Conservation (phyloP, 148 eudicot genomes). For the Vaccinium vitisidaea region DNA sequence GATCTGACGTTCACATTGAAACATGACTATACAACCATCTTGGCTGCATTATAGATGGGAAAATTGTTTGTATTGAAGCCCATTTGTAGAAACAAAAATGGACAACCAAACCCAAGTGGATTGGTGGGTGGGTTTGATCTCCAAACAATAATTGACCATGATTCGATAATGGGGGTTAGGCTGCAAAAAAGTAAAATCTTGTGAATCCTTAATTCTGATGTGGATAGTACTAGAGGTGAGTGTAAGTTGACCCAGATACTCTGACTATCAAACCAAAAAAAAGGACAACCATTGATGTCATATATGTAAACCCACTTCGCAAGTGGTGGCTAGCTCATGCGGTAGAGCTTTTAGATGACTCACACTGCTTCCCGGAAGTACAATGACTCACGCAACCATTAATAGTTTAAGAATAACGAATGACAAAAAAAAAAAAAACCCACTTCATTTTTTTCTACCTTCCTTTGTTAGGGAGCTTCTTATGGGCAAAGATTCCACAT, state of each 20-base stretch:
- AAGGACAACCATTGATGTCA: too few relatives aligned
- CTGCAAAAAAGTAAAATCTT: not conserved
- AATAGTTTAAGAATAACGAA: too few relatives aligned
- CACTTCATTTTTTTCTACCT: not conserved
- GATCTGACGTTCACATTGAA: not conserved
- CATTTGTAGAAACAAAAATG: not conserved
- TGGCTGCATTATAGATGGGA: not conserved
- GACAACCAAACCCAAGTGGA: not conserved
- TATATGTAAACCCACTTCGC: not conserved
- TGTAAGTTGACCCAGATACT: not conserved
- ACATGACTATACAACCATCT: not conserved
- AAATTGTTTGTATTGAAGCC: not conserved
- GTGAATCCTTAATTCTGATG: not conserved
- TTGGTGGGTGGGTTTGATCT: not conserved
- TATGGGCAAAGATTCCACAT: conserved; percentile 3
- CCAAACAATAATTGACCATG: not conserved
- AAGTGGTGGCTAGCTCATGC: too few relatives aligned
- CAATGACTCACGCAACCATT: too few relatives aligned
- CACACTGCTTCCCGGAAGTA: too few relatives aligned
- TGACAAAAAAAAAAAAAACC: too few relatives aligned
- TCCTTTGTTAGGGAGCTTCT: conserved; percentile 4
- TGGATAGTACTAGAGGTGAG: not conserved
- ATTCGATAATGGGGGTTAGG: not conserved
- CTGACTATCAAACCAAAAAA: too few relatives aligned
- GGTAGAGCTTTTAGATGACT: too few relatives aligned